A percentile compares a stretch with the other conserved stretches of the same genome.
phyloP scores from a whole-genome alignment of 805 yeast species.

The Metschnikowia bowlesiae region DNA sequence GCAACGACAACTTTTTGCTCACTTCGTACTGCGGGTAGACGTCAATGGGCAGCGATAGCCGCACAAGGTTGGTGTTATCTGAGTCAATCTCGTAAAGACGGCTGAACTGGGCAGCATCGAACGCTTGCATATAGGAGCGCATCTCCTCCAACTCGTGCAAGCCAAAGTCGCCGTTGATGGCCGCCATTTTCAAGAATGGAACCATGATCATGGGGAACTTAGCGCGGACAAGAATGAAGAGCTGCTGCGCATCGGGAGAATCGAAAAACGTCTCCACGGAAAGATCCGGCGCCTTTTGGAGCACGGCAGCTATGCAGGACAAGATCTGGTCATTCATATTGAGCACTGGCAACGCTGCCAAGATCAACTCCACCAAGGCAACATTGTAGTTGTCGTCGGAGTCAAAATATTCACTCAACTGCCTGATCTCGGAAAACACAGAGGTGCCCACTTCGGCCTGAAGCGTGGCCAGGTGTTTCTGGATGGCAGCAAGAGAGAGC shows the following conservation, averaged over 20 bases:
- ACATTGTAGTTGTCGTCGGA: conserved; percentile 52
- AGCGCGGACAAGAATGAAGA: conserved; percentile 55
- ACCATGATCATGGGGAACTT: conserved; percentile 67
- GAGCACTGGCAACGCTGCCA: conserved; percentile 47
- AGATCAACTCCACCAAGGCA: conserved; percentile 41
- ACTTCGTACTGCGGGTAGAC: conserved; percentile 56
- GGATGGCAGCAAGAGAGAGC: conserved; percentile 14
- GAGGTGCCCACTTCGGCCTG: conserved; percentile 2
- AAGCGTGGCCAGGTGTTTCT: conserved; percentile 4
- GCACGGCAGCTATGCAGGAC: conserved; percentile 36
- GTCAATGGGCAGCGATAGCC: conserved; percentile 44
- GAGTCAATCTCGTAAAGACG: conserved; percentile 45
- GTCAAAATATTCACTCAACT: conserved; percentile 38
- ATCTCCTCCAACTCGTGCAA: conserved; percentile 55
- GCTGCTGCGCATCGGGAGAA: conserved; percentile 39
- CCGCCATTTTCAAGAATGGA: conserved; percentile 57
- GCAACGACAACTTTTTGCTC: conserved; percentile 41
- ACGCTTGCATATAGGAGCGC: conserved; percentile 55
- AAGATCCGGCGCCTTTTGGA: conserved; percentile 43
- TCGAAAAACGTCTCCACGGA: conserved; percentile 44
- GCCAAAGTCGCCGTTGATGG: conserved; percentile 66
- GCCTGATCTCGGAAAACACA: conserved; percentile 40
- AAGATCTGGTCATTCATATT: conserved; percentile 44
- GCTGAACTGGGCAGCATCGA: conserved; percentile 36
- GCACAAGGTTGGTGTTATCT: conserved; percentile 48